Percentiles rank a stretch among this genome's conserved stretches.
phyloP scores from a whole-genome alignment of 805 yeast species.

The Saccharomycopsis vini region DNA sequence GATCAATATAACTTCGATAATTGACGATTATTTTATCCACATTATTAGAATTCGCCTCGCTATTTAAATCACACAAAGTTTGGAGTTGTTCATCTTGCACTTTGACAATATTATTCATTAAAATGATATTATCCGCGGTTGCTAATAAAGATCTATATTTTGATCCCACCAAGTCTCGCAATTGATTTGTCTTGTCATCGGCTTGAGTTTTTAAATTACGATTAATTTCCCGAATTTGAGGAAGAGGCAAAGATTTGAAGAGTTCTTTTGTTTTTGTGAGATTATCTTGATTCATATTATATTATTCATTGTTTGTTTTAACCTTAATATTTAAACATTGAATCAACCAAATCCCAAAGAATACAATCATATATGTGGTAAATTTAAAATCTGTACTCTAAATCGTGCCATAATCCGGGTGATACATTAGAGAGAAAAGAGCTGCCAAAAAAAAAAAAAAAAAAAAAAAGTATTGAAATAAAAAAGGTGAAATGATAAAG shows the following conservation, averaged over 20 bases:
- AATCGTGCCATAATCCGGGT: too few relatives aligned
- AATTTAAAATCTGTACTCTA: too few relatives aligned
- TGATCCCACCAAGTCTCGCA: slow-evolving; percentile 12
- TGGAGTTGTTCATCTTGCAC: slow-evolving; percentile 13
- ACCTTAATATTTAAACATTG: too few relatives aligned
- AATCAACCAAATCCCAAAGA: too few relatives aligned
- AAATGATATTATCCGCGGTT: slow-evolving; percentile 18
- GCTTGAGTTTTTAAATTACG: slow-evolving; percentile 9
- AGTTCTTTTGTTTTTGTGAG: slow-evolving; percentile 8
- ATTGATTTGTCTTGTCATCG: slow-evolving; percentile 12
- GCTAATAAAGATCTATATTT: slow-evolving; percentile 16
- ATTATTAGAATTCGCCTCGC: not conserved
- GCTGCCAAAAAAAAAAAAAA: too few relatives aligned
- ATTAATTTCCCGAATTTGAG: slow-evolving; percentile 16
- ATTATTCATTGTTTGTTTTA: too few relatives aligned
- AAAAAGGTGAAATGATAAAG: too few relatives aligned
- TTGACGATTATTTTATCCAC: not conserved
- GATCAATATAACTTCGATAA: not conserved
- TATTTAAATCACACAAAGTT: slow-evolving; percentile 12
- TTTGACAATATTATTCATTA: slow-evolving; percentile 14
- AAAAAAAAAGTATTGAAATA: too few relatives aligned
- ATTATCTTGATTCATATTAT: slow-evolving; percentile 1
- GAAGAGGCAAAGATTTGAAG: slow-evolving; percentile 8
- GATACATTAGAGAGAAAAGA: too few relatives aligned
- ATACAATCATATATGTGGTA: too few relatives aligned